Percentiles rank a stretch among this genome's conserved stretches.
Conservation (phyloP, 495 filamentous ascomycete species). For the Amniculicola lignicola region DNA sequence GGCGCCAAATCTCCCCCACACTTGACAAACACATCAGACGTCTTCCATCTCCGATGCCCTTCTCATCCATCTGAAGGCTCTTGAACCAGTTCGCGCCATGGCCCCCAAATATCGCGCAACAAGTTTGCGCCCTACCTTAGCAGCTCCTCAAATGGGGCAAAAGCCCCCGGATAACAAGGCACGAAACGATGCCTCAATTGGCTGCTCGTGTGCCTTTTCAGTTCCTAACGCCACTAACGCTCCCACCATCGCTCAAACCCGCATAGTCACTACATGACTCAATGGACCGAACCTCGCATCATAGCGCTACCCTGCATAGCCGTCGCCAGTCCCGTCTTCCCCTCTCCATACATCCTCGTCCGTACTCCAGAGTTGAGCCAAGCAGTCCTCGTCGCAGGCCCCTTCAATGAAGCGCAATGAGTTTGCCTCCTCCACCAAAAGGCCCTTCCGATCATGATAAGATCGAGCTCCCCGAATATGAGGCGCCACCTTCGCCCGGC, state of each 20-base stretch:
- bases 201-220: constrained; percentile 2
- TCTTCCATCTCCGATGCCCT: too few species aligned
- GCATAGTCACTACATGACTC: not conserved
- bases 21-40: too few species aligned
- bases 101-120: too few species aligned
- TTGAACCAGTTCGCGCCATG: too few species aligned
- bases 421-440: constrained; percentile 21
- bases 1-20: too few species aligned
- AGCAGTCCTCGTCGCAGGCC: not conserved
- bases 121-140: too few species aligned
- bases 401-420: constrained; percentile 23
- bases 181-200: not conserved
- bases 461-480: not conserved
- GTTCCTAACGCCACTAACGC: not conserved
- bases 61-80: too few species aligned
- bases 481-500: constrained; percentile 2
- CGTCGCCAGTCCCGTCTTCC: not conserved
- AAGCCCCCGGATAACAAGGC: not conserved
- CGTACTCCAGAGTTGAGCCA: not conserved
- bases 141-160: not conserved
- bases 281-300: too few species aligned
- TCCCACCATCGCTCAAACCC: not conserved
- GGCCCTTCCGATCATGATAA: constrained; percentile 23
- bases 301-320: not conserved
- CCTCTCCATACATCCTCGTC: not conserved